Conservation (phyloP, 495 filamentous ascomycete species). For the Aspergillus steynii region DNA sequence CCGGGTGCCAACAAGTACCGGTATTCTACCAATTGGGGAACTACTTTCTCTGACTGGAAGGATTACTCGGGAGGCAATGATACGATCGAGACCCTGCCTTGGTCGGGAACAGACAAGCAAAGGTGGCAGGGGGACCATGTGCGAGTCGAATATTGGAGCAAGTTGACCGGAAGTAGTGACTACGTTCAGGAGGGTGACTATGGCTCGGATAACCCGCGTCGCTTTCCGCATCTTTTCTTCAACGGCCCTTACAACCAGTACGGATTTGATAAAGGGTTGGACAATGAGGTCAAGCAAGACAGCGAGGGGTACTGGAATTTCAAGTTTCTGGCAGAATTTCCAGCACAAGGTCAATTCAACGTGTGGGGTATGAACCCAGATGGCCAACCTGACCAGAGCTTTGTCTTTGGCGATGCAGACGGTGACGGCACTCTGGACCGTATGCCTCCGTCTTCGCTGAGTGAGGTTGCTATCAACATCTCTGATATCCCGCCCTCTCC, state of each 20-base stretch:
- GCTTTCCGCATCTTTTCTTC: slow-evolving; percentile 65
- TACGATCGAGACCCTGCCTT: slow-evolving; percentile 46
- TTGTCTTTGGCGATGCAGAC: slow-evolving; percentile 62
- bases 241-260: slow-evolving; percentile 69
- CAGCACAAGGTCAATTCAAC: slow-evolving; percentile 63
- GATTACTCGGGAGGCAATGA: slow-evolving; percentile 53
- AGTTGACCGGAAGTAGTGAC: slow-evolving; percentile 61
- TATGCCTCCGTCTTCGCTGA: slow-evolving; percentile 61
- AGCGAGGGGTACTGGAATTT: slow-evolving; percentile 58
- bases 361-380: slow-evolving; percentile 70
- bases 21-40: slow-evolving; percentile 64
- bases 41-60: slow-evolving; percentile 59
- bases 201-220: slow-evolving; percentile 43
- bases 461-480: slow-evolving; percentile 59
- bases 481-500: slow-evolving; percentile 56
- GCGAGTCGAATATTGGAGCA: slow-evolving; percentile 67
- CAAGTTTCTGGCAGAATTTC: slow-evolving; percentile 66
- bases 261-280: slow-evolving; percentile 65
- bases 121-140: slow-evolving; percentile 67
- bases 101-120: slow-evolving; percentile 64
- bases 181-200: slow-evolving; percentile 65
- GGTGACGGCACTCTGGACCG: slow-evolving; percentile 62
- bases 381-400: slow-evolving; percentile 61
- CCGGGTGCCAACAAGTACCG: slow-evolving; percentile 65
- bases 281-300: slow-evolving; percentile 55